A percentile compares a stretch with the other conserved stretches of the same genome.
Evolutionary conservation across 2,329 filamentous ascomycete species (phyloP).

Genomic region (Sporothrix luriei): DNA sequence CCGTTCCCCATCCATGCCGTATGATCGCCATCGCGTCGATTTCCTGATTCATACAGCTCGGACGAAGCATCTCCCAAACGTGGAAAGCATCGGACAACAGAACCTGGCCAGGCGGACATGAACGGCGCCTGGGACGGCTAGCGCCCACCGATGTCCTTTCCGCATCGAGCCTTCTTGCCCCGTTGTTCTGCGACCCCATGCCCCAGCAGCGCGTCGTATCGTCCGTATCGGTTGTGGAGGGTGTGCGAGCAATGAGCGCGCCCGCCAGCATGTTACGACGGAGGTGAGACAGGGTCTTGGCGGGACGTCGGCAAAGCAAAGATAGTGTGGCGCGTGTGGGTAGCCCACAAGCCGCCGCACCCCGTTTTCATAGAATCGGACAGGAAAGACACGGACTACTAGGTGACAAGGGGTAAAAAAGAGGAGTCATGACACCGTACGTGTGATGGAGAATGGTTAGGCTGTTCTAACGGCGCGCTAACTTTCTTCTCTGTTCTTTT

Average conservation of each 20-base stretch:
- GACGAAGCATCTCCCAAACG: background rate
- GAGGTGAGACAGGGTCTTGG: background rate
- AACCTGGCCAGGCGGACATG: background rate
- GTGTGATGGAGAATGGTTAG: too few relatives aligned
- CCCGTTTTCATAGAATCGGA: background rate
- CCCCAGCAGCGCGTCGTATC: background rate
- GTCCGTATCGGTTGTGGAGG: slow-evolving; percentile 9
- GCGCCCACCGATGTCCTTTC: background rate
- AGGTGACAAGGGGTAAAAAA: background rate
- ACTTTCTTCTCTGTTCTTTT: too few relatives aligned
- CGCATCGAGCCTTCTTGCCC: background rate
- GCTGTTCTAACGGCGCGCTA: slow-evolving; percentile 11
- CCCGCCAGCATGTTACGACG: background rate
- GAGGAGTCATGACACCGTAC: background rate
- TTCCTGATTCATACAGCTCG: slow-evolving; percentile 11
- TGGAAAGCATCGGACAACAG: background rate
- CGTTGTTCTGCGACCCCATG: background rate
- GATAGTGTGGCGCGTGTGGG: background rate
- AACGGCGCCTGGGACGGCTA: too few relatives aligned
- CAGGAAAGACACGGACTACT: too few relatives aligned
- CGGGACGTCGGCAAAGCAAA: too few relatives aligned
- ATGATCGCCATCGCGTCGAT: background rate
- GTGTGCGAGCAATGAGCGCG: too few relatives aligned
- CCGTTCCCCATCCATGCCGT: background rate
- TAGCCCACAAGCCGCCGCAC: background rate